These are phyloP conservation scores for Sanguinoderma infundibulare DNA, from an alignment of 1,284 basidiomycete genomes.

Conservation along the genomic window DNA sequence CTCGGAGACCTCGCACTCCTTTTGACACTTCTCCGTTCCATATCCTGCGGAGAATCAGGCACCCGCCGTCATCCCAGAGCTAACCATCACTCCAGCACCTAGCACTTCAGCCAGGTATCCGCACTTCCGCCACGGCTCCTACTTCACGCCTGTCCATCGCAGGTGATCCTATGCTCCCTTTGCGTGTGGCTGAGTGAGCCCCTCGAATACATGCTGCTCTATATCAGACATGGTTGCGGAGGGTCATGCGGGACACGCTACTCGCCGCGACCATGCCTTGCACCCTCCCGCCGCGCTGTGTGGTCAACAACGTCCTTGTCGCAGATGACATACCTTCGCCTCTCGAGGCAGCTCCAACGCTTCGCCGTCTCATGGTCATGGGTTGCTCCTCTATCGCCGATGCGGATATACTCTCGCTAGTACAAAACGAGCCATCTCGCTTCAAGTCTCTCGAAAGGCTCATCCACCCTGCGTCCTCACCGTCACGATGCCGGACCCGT, in stretches of 20 bases:
- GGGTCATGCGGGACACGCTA: no score
- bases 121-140: no score
- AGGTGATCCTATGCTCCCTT: no score
- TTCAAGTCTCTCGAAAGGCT: slow-evolving; percentile 34
- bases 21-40: neutral
- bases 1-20: no score
- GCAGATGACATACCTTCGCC: slow-evolving; percentile 26
- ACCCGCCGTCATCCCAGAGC: neutral
- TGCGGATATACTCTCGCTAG: slow-evolving; percentile 28
- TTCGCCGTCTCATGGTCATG: slow-evolving; percentile 34
- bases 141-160: no score
- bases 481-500: neutral
- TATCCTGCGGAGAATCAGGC: neutral
- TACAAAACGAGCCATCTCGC: slow-evolving; percentile 26
- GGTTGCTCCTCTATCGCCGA: slow-evolving; percentile 29
- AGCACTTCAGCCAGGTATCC: no score
- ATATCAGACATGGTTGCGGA: no score
- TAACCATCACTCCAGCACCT: no score
- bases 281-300: no score
- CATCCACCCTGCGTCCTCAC: slow-evolving; percentile 30
- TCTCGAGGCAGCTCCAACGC: slow-evolving; percentile 21
- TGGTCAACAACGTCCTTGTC: slow-evolving; percentile 22
- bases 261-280: no score
- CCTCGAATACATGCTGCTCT: no score
- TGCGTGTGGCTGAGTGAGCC: no score